Conservation (phyloP, 1,139 yeast genomes). For the Kluyveromyces sp. region DNA sequence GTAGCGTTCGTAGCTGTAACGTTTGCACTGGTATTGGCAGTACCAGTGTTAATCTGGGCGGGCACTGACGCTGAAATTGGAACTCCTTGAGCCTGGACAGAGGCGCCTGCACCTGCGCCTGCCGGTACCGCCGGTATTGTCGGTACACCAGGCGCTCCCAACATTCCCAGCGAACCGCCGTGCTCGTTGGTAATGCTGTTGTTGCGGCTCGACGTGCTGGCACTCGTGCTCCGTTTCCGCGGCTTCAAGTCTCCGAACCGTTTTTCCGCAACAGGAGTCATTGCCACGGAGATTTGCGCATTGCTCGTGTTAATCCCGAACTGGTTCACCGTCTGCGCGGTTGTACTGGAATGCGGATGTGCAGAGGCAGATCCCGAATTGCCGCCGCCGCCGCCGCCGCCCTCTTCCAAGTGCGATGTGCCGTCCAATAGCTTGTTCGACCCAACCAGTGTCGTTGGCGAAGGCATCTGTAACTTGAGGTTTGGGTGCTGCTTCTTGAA, state of each 20-base stretch:
- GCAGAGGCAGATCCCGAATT: too few species aligned
- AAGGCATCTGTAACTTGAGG: slow-evolving; percentile 43
- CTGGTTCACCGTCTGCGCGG: slow-evolving; percentile 39
- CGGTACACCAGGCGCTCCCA: not conserved
- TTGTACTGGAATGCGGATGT: not conserved
- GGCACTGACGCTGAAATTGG: not conserved
- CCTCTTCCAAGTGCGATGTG: slow-evolving; percentile 13
- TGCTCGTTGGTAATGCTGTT: slow-evolving; percentile 2
- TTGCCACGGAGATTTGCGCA: slow-evolving; percentile 47
- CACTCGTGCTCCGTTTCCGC: slow-evolving; percentile 26
- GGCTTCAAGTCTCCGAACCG: slow-evolving; percentile 27
- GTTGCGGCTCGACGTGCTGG: slow-evolving; percentile 9
- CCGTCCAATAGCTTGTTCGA: slow-evolving; percentile 30
- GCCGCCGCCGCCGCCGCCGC: too few species aligned
- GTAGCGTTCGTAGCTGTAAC: not conserved
- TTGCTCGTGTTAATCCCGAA: slow-evolving; percentile 55
- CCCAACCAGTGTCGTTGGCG: slow-evolving; percentile 32
- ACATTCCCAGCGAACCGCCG: not conserved
- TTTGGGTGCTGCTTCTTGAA: slow-evolving; percentile 34
- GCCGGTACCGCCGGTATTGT: not conserved
- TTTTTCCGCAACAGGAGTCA: slow-evolving; percentile 74
- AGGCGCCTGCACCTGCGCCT: too few species aligned
- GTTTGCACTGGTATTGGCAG: not conserved
- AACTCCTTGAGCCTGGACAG: too few species aligned
- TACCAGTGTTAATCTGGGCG: not conserved